Evolutionary conservation across 2,329 filamentous ascomycete genomes (phyloP), one percentile per base, ranked within the genome.

Genomic region (Sporothrix pseudoabietina): DNA sequence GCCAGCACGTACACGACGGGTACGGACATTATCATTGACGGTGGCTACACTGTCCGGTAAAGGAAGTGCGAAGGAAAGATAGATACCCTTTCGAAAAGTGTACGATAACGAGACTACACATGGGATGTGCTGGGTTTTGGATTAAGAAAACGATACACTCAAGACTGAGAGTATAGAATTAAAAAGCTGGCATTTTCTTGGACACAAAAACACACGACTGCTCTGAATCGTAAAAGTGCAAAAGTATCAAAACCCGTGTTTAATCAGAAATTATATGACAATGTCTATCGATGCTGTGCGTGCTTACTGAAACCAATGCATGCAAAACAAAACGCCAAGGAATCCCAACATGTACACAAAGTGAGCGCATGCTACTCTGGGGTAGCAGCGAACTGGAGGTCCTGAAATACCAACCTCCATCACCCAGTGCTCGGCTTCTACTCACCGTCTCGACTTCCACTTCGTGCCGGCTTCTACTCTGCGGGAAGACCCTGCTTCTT

Each of bases 1-100:
- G 93, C 93, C 4, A 88, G 91, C n/a, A 92, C 89, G 71, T 97
- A 94, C 82, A 94, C 91, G 22, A 97, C 93, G 9, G 93, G 89
- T 0, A 85, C 87, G 10, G 91, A 94, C 80, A 85, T 96, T 74
- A 83, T 92, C 75, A 87, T 94, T 66, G 93, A 96, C 80, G 92
- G 92, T 74, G 92, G 92, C 72, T 94, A 94, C 82, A 84, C 83
- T 72, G 91, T 91, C 73, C 75, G 76, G 63, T 77, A 76, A 72
- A 68, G 30, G 47, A 8, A 44, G 44, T 16, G 26, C 22, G 70
- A 41, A 19, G 49, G 49, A 54, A 69, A 52, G 69, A 70, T 4
- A 26, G 35, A 61, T 49, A 61, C 5, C 32, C 26, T 63, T 44
- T 22, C n/a, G 16, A 5, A 49, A 8, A 19, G 41, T 68, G 65